Evolutionary conservation across 2,329 filamentous ascomycete species (phyloP).

Genomic region (Arthrobotrys pseudoclavata): DNA sequence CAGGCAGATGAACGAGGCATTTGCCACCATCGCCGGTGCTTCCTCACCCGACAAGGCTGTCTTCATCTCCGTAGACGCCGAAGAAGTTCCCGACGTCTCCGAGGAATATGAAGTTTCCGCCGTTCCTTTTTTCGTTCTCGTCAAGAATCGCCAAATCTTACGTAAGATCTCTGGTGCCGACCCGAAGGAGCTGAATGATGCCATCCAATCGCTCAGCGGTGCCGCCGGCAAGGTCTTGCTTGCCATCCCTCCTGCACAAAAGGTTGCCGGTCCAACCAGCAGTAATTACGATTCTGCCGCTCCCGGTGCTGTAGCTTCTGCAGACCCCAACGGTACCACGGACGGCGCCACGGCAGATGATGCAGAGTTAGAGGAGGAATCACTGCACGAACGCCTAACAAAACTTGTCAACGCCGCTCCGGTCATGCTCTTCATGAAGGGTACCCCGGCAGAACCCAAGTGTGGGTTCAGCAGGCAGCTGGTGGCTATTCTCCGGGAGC

Average conservation of each 20-base stretch:
- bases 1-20: constrained; percentile 79
- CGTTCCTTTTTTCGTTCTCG: constrained; percentile 89
- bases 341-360: constrained; percentile 64
- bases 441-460: constrained; percentile 86
- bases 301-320: constrained; percentile 59
- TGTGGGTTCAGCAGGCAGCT: constrained; percentile 94
- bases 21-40: constrained; percentile 40
- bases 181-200: constrained; percentile 83
- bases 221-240: constrained; percentile 66
- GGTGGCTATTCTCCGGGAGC: constrained; percentile 86
- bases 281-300: constrained; percentile 61
- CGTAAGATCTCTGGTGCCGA: constrained; percentile 92
- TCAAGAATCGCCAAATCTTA: constrained; percentile 80
- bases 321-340: constrained; percentile 65
- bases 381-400: constrained; percentile 81
- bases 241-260: constrained; percentile 63
- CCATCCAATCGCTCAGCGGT: constrained; percentile 83
- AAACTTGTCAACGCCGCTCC: constrained; percentile 94
- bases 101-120: constrained; percentile 95
- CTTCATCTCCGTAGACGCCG: constrained; percentile 93
- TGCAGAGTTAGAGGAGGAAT: constrained; percentile 77
- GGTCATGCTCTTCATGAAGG: constrained; percentile 99
- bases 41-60: constrained; percentile 71
- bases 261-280: constrained; percentile 60
- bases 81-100: constrained; percentile 91